Evolutionary conservation across 2,329 filamentous ascomycete species (phyloP), one percentile per base, ranked within the genome.

Genomic region (Elsinoe perseae): DNA sequence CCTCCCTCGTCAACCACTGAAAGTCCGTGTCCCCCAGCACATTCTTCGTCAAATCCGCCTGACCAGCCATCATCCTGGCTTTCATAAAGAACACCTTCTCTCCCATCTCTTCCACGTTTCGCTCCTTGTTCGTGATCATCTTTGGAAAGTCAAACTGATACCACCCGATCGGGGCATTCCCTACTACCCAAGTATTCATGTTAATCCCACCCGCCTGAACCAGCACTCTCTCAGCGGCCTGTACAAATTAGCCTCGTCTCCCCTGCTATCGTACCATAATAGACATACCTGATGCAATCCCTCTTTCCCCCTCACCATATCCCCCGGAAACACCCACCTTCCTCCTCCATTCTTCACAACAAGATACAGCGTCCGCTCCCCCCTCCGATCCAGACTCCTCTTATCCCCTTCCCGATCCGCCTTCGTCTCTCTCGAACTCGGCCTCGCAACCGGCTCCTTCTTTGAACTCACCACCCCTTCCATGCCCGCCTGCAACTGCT

Each of bases 141-240:
- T 61, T 60, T 63, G 63, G 78, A 78, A 77, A 78, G 60, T 82
- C 74, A 59, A 75, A 75, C 62, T 87, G 77, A 66, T 87, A 74
- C 73, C 96, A 87, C 23, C 91, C 92, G 58, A 96, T 81, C 9
- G 93, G 93, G 58, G 87, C 86, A 65, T 90, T 90, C 59, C 90
- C 92, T 53, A 98, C 87, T 64, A 97, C 82, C 91, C 93, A 98
- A 56, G 90, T 96, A 77, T 97, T 97, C 91, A 98, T 97, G 78
- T 98, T 95, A 59, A 87, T 75, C 58, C 93, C 93, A 8, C 86
- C 90, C 2, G 89, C 78, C 65, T 88, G 79, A 54, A 85, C 77
- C 21, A 97, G 78, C 56, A 90, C 83, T 59, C 90, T 82, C 68
- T 89, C 82, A 34, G 92, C 90, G 43, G 88, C 85, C 93, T 98